A percentile compares a stretch with the other conserved stretches of the same genome.
These are phyloP conservation scores for Fusarium circinatum DNA, from an alignment of 2,329 filamentous ascomycete species.

Conservation along the genomic window DNA sequence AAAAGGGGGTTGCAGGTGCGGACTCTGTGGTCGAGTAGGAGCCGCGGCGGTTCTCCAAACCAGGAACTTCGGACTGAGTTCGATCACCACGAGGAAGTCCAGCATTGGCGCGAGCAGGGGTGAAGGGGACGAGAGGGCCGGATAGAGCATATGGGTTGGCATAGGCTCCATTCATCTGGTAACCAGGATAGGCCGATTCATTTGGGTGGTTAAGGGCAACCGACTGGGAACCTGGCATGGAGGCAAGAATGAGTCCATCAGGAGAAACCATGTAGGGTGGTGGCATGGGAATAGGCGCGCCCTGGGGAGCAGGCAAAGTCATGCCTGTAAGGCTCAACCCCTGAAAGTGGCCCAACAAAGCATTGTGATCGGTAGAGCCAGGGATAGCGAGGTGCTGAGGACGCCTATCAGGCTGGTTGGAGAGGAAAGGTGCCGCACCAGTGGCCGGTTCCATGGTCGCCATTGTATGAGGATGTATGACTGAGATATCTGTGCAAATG, in stretches of 20 bases:
- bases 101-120: constrained; percentile 60
- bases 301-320: constrained; percentile 46
- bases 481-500: constrained; percentile 38
- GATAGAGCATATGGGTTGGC: constrained; percentile 51
- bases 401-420: constrained; percentile 45
- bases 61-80: constrained; percentile 65
- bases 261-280: constrained; percentile 52
- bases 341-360: constrained; percentile 50
- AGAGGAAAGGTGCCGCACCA: constrained; percentile 47
- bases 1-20: constrained; percentile 72
- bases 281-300: constrained; percentile 48
- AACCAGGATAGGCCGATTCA: constrained; percentile 49
- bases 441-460: constrained; percentile 51
- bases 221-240: constrained; percentile 49
- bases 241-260: constrained; percentile 53
- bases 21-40: constrained; percentile 77
- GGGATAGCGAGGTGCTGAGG: constrained; percentile 47
- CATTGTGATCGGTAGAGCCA: constrained; percentile 45
- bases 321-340: constrained; percentile 52
- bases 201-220: constrained; percentile 50
- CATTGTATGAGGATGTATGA: constrained; percentile 49
- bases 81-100: constrained; percentile 59
- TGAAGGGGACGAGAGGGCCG: constrained; percentile 60
- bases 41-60: constrained; percentile 71
- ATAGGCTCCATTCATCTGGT: constrained; percentile 49